Evolutionary conservation across 495 filamentous ascomycete genomes (phyloP).

Genomic region (Talaromyces wortmannii): DNA sequence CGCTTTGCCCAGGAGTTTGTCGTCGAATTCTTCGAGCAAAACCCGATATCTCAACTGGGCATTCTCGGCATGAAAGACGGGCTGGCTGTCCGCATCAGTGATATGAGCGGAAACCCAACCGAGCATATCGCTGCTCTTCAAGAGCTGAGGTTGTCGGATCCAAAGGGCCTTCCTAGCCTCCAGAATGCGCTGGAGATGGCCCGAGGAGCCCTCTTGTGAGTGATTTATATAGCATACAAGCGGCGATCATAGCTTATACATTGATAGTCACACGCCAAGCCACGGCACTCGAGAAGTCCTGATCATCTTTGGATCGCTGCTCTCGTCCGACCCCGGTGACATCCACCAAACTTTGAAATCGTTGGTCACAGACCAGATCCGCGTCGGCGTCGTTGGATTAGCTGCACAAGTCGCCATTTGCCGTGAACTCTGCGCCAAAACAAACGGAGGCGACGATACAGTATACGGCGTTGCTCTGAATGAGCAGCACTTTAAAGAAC

Average conservation of each 20-base stretch:
- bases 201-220: slow-evolving; percentile 75
- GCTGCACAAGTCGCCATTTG: slow-evolving; percentile 90
- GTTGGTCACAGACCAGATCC: slow-evolving; percentile 73
- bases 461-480: slow-evolving; percentile 79
- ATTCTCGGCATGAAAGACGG: slow-evolving; percentile 90
- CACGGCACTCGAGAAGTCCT: slow-evolving; percentile 92
- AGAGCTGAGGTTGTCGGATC: slow-evolving; percentile 65
- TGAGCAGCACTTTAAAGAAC: slow-evolving; percentile 81
- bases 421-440: slow-evolving; percentile 75
- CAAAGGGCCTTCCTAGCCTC: slow-evolving; percentile 80
- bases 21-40: slow-evolving; percentile 94
- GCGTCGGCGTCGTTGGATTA: slow-evolving; percentile 80
- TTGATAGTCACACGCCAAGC: slow-evolving; percentile 69
- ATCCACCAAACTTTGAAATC: slow-evolving; percentile 82
- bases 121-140: slow-evolving; percentile 78
- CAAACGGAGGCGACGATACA: slow-evolving; percentile 71
- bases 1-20: slow-evolving; percentile 85
- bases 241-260: slow-evolving; percentile 8
- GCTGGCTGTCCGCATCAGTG: slow-evolving; percentile 73
- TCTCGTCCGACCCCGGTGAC: slow-evolving; percentile 87
- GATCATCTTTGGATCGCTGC: slow-evolving; percentile 83
- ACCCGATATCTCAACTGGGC: slow-evolving; percentile 94
- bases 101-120: slow-evolving; percentile 84
- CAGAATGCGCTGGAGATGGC: slow-evolving; percentile 97
- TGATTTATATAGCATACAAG: slow-evolving; percentile 6